Evolutionary conservation across 768 basidiomycete species (phyloP).

Genomic region (Boletus subparvulus): DNA sequence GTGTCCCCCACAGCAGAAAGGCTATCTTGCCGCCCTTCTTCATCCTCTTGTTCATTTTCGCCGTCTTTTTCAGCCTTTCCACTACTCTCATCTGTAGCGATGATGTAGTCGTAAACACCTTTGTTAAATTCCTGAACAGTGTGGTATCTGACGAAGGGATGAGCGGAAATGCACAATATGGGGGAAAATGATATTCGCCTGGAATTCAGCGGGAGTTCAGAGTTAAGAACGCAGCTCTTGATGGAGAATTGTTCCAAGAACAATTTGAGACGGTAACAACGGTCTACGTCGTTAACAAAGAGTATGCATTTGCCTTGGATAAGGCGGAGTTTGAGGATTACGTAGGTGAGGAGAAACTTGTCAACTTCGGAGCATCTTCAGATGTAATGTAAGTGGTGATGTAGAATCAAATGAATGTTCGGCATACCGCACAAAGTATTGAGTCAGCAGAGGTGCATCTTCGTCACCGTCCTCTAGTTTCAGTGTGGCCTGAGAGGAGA

Average conservation of each 20-base stretch:
- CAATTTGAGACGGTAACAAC: slow-evolving; percentile 93
- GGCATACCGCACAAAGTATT: slow-evolving; percentile 76
- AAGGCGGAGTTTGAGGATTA: slow-evolving; percentile 93
- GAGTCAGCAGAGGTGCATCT: slow-evolving; percentile 74
- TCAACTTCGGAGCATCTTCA: slow-evolving; percentile 86
- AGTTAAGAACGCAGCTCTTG: slow-evolving; percentile 93
- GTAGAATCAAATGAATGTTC: background rate
- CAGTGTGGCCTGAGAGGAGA: slow-evolving; percentile 64
- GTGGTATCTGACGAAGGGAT: slow-evolving; percentile 64
- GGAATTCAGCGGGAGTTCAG: slow-evolving; percentile 93
- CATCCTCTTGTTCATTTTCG: slow-evolving; percentile 45
- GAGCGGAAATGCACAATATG: background rate
- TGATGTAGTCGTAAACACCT: slow-evolving; percentile 97
- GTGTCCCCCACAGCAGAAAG: slow-evolving; percentile 22
- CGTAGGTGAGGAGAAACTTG: slow-evolving; percentile 95
- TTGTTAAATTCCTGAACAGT: slow-evolving; percentile 98
- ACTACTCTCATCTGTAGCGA: slow-evolving; percentile 91
- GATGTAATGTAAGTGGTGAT: background rate
- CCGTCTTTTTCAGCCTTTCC: slow-evolving; percentile 50
- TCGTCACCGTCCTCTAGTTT: slow-evolving; percentile 88
- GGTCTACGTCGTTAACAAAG: slow-evolving; percentile 95
- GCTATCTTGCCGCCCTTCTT: slow-evolving; percentile 14
- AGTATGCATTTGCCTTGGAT: slow-evolving; percentile 95
- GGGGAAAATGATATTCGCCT: slow-evolving; percentile 42
- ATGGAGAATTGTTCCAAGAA: slow-evolving; percentile 98